Percentiles rank a stretch among this genome's conserved stretches.
phyloP scores from a whole-genome alignment of 2,329 filamentous ascomycete species.

The Fusarium sp. region DNA sequence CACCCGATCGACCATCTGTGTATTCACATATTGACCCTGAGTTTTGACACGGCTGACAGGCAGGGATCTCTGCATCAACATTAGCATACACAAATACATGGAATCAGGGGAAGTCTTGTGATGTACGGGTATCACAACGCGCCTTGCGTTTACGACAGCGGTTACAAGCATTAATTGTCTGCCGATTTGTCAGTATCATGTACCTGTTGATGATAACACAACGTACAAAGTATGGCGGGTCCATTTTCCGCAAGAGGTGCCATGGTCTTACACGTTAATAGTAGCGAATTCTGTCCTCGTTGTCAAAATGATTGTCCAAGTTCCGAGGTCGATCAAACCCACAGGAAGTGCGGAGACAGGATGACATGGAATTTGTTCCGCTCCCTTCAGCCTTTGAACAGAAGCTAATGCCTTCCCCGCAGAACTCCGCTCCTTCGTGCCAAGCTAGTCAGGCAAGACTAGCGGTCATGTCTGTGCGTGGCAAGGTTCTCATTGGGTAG shows the following conservation, averaged over 20 bases:
- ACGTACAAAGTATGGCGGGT: constrained; percentile 16
- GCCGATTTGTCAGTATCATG: not conserved
- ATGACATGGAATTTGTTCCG: constrained; percentile 16
- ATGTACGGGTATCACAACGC: constrained; percentile 14
- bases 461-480: no score
- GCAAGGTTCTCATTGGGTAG: no score
- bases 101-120: not conserved
- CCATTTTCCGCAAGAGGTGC: not conserved
- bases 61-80: constrained; percentile 7
- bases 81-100: no score
- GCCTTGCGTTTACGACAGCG: constrained; percentile 27
- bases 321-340: not conserved
- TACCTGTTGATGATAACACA: accelerated
- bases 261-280: not conserved
- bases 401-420: not conserved
- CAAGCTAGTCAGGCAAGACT: no score
- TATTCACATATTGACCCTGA: constrained; percentile 19
- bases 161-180: constrained; percentile 27
- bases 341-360: constrained; percentile 13
- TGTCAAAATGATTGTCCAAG: not conserved
- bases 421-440: no score
- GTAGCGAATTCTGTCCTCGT: no score
- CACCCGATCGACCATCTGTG: constrained; percentile 14
- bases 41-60: constrained; percentile 17
- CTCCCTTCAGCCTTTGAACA: not conserved